Evolutionary conservation across 108 stramenopile species (phyloP), one percentile per base, ranked within the genome.

Genomic region (Aurantiochytrium sp.): DNA sequence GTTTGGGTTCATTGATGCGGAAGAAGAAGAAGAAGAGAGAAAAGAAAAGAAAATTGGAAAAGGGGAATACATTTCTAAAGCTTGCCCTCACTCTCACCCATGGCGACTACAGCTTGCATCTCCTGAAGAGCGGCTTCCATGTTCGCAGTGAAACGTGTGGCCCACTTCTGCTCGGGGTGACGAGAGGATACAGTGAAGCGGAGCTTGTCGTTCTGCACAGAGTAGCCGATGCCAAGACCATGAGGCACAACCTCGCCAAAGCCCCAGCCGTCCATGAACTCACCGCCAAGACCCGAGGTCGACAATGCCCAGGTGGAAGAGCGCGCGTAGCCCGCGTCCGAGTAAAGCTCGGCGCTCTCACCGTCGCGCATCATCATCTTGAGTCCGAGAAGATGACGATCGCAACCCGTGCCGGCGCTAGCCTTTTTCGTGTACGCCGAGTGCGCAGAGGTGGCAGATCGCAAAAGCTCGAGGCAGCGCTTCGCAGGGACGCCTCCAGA

Each of bases 221-320:
- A 88, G 92, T 92, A 92, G 6, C 91, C 92, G 29, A 91, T 89
- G 57, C 92, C 92, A 47, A 92, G 60, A 49, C 92, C 92, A 55
- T 92, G 91, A 10, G 92, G 92, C 10, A 92, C 92, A 25, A 92
- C 92, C 88, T 92, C 92, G 21, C 92, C 92, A 90, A 90, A 92
- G 0, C 92, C 92, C 92, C 92, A 92, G 58, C 91, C 64, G 45
- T 92, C 92, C 43, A 92, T 91, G 89, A 55, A 21, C 90, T 92
- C 92, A 64, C 91, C 87, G 44, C 72, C 90, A 23, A 92, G 59
- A 49, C 90, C 87, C 49, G 90, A 91, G 25, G 92, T 92, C 43
- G 87, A 88, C 57, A 92, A 72, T 5, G 91, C 90, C 92, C 92
- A 92, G 90, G 88, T 90, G 53, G 89, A 91, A 25, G 90, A 90